Evolutionary conservation across 805 yeast species (phyloP).

Genomic region (Lipomyces chichibuensis): DNA sequence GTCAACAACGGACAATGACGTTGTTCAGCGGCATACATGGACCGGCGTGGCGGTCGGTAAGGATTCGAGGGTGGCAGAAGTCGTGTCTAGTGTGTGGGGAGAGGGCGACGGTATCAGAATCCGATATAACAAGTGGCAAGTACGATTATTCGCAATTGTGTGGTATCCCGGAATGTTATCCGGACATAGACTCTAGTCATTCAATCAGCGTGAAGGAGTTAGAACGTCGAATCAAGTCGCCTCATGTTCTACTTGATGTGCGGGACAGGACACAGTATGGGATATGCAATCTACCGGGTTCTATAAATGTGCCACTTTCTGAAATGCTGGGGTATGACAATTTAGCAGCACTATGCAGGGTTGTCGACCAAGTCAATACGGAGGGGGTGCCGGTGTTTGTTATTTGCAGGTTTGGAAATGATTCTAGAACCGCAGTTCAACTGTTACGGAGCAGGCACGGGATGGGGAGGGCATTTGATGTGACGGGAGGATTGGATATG

Average conservation of each 20-base stretch:
- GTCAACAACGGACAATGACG: slow-evolving; percentile 62
- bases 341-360: slow-evolving; percentile 35
- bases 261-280: slow-evolving; percentile 77
- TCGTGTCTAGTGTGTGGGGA: slow-evolving; percentile 69
- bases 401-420: slow-evolving; percentile 87
- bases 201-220: slow-evolving; percentile 54
- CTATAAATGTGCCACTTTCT: slow-evolving; percentile 67
- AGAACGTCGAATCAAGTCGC: slow-evolving; percentile 28
- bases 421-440: slow-evolving; percentile 77
- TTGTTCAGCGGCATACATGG: slow-evolving; percentile 69
- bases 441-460: slow-evolving; percentile 57
- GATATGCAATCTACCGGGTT: slow-evolving; percentile 61
- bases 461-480: slow-evolving; percentile 58
- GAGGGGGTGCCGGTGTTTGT: slow-evolving; percentile 53
- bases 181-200: slow-evolving; percentile 49
- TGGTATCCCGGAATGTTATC: slow-evolving; percentile 57
- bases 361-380: slow-evolving; percentile 27
- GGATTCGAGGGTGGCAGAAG: slow-evolving; percentile 69
- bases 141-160: slow-evolving; percentile 76
- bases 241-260: slow-evolving; percentile 65
- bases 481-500: slow-evolving; percentile 73
- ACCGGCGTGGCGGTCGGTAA: slow-evolving; percentile 62
- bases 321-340: slow-evolving; percentile 45
- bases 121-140: slow-evolving; percentile 50
- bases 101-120: slow-evolving; percentile 54